Evolutionary conservation across 2,329 filamentous ascomycete species (phyloP), one percentile per base, ranked within the genome.

Genomic region (Chrysosporium keratinophilum): DNA sequence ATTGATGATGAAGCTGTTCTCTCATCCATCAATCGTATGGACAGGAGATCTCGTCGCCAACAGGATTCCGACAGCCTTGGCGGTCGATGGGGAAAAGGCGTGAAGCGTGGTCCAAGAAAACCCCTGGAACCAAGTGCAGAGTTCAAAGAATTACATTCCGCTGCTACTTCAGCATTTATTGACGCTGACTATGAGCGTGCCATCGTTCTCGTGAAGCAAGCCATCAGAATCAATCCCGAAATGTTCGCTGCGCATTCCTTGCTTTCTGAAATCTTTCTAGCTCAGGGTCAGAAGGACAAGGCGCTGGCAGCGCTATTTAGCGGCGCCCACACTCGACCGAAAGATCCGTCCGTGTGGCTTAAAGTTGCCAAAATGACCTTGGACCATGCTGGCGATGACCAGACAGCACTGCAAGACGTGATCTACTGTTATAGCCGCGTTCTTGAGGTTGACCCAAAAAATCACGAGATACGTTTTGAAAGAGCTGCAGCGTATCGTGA

Each of bases 241-340:
- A 78, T 83, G 59, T 83, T 79, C 63, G 73, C 75, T 28, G 78
- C 80, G 12, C 79, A 84, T 67, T 78, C 75, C 50, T 68, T 83
- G 17, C 69, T 83, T 6, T 80, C 80, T 0, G 78, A 83, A 57
- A 78, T 82, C 49, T 76, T 80, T 50, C 65, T 76, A 9, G 73
- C 74, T 11, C 74, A 76, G 63, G 79, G 78, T n/a, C 73, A 80
- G 44, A 72, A 76, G 35, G 73, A 78, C 51, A 79, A 80, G 57
- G 76, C 79, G 1, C 65, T 82, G 37, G 71, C 74, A 41, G 78
- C 78, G 42, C 67, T 83, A 10, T 76, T 79, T 57, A 75, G 73
- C 50, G 81, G 80, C 53, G 80, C 80, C 20, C 77, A 80, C 54
- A 78, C 78, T 1, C 74, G 76, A 57, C 75, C 72, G 5, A 71